phyloP scores from a whole-genome alignment of 2,329 filamentous ascomycete genomes.

The Sordariomycetes sp. region DNA sequence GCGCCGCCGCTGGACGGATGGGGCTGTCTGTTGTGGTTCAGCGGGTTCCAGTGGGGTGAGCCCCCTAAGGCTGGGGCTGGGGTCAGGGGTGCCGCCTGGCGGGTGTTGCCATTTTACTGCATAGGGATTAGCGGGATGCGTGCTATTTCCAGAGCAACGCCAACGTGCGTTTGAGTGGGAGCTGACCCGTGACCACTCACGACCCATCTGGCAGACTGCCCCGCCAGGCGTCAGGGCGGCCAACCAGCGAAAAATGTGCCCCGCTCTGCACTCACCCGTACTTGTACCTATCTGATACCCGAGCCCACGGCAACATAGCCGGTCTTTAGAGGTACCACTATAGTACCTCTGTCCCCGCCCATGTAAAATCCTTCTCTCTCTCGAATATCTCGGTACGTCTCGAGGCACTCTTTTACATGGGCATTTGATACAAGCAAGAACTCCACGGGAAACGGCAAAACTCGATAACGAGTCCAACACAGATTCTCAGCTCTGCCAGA shows the following conservation, averaged over 20 bases:
- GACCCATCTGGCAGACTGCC: neutral
- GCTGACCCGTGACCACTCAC: neutral
- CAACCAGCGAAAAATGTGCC: neutral
- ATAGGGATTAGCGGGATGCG: slow-evolving; percentile 4
- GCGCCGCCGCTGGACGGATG: neutral
- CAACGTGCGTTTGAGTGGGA: neutral
- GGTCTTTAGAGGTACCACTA: neutral
- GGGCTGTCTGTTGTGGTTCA: neutral
- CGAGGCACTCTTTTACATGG: neutral
- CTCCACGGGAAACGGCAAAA: neutral
- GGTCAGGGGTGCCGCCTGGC: neutral
- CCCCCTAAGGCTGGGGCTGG: neutral
- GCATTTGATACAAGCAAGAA: neutral
- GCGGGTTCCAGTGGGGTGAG: neutral
- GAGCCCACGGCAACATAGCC: no score
- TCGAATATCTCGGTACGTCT: no score
- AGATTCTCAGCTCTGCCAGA: neutral
- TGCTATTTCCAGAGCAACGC: slow-evolving; percentile 7
- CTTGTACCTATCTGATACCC: neutral
- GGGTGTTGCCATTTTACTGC: neutral
- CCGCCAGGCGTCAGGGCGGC: neutral
- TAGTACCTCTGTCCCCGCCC: neutral
- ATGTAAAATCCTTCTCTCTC: neutral
- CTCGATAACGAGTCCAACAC: neutral
- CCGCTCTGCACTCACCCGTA: neutral